A percentile compares a stretch with the other conserved stretches of the same genome.
phyloP scores from a whole-genome alignment of 495 filamentous ascomycete genomes.

The Neurospora sp. region DNA sequence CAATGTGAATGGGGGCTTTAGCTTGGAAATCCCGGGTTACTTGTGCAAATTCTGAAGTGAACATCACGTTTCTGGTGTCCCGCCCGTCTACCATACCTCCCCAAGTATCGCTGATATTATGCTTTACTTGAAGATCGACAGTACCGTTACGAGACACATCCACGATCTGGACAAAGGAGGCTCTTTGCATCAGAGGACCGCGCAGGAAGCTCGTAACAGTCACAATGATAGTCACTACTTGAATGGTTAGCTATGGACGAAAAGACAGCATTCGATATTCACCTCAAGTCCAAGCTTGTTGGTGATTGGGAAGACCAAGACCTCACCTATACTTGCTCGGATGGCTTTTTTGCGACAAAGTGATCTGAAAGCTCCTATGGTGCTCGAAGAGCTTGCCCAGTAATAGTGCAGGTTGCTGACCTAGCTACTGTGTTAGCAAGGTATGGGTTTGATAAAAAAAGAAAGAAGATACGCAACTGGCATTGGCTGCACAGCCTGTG shows the following conservation, averaged over 20 bases:
- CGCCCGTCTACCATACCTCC: background rate
- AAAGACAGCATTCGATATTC: no score
- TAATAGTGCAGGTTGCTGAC: background rate
- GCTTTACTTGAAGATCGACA: background rate
- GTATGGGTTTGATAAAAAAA: background rate
- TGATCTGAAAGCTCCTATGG: background rate
- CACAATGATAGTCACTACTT: no score
- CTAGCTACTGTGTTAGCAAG: background rate
- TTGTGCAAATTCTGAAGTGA: background rate
- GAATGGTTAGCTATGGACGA: no score
- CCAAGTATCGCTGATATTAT: background rate
- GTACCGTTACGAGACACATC: background rate
- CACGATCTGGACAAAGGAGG: background rate
- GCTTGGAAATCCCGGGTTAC: background rate
- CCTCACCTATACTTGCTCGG: background rate
- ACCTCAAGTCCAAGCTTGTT: background rate
- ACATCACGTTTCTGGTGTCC: background rate
- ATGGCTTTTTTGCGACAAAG: background rate
- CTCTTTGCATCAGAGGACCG: background rate
- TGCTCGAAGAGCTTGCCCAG: background rate
- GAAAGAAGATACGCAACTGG: background rate
- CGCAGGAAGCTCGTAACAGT: background rate
- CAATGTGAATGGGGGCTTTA: background rate
- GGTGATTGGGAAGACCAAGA: background rate
- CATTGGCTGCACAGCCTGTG: background rate